Base-by-base conservation (phyloP, 2,329 filamentous ascomycete species). In the Fusarium torulosum region DNA sequence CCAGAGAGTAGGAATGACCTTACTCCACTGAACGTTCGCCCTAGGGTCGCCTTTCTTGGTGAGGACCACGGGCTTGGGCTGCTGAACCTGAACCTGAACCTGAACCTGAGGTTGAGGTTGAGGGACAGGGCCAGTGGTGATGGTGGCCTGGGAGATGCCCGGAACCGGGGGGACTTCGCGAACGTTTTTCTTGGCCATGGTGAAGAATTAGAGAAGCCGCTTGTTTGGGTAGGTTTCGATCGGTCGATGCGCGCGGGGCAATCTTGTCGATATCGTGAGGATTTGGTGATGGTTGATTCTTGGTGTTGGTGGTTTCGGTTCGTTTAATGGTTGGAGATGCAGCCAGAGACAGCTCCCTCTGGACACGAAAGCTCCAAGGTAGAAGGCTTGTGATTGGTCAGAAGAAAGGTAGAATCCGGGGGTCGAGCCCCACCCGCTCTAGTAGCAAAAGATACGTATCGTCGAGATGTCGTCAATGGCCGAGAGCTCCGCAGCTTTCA, bases 1-100 rank as follows among this genome's bases (percentile, higher is more conserved):
- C 86, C 90, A 91, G 71, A 97, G 85, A 75, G 89, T 89, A 56
- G 84, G 73, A 42, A 90, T 82, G 68, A 96, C 91, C 74, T 90
- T 83, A 75, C 83, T 76, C 80, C 83, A 83, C 70, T 76, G 79
- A 63, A 75, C 74, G 54, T 77, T 72, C n/a, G 49, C 42, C 33
- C 53, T 63, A 5, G 41, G 37, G 14, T 56, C 59, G 67, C 72
- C 59, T 51, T 55, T 58, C 61, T 74, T 77, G 42, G 69, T 31
- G 44, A 57, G 42, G 54, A 60, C 41, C 47, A 61, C 53, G 44
- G 67, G 37, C 67, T 74, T 73, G 53, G 63, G 54, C 49, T 49
- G 62, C 50, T 45, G 58, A 51, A 69, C 55, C 51, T 46, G 64
- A 63, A 70, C 13, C 29, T 33, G 27, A 29, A 11, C 4, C 23